Evolutionary conservation across 176 grass and related monocot species (phyloP).

Genomic region (Elaeis guineensis): DNA sequence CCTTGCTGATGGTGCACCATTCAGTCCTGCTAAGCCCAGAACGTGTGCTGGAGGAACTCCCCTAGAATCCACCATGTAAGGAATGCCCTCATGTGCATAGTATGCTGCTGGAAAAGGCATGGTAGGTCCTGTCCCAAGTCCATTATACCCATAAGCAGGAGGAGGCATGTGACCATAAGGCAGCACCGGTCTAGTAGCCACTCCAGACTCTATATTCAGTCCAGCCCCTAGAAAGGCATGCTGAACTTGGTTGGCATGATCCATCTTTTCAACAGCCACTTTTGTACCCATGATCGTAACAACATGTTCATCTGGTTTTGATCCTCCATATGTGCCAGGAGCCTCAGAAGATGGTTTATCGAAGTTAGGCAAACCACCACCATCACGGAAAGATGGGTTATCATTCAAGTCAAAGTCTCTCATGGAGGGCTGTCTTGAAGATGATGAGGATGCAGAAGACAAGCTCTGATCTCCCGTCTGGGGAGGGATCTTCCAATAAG

Average conservation of each 20-base stretch:
- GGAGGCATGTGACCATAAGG: slow-evolving; percentile 26
- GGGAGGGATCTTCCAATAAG: slow-evolving; percentile 29
- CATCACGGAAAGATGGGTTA: slow-evolving; percentile 27
- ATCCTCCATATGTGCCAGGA: slow-evolving; percentile 13
- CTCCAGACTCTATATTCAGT: slow-evolving; percentile 21
- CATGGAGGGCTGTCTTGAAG: slow-evolving; percentile 37
- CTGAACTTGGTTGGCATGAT: slow-evolving; percentile 29
- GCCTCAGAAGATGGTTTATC: slow-evolving; percentile 26
- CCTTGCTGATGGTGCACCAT: slow-evolving; percentile 22
- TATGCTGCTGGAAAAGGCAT: slow-evolving; percentile 25
- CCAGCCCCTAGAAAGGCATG: slow-evolving; percentile 30
- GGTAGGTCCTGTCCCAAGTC: slow-evolving; percentile 17
- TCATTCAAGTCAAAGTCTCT: slow-evolving; percentile 78
- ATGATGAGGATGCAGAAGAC: slow-evolving; percentile 31
- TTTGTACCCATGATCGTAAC: slow-evolving; percentile 53
- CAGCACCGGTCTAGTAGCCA: slow-evolving; percentile 21
- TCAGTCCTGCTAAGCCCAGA: slow-evolving; percentile 26
- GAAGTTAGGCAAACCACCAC: slow-evolving; percentile 15
- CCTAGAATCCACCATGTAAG: slow-evolving; percentile 41
- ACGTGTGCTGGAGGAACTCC: slow-evolving; percentile 25
- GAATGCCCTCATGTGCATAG: slow-evolving; percentile 31
- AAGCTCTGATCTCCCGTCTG: slow-evolving; percentile 23
- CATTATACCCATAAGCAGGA: slow-evolving; percentile 23
- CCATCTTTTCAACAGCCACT: slow-evolving; percentile 29
- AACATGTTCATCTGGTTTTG: slow-evolving; percentile 14